Conservation (phyloP, 305 asterid species). For the Fraxinus greggii region DNA sequence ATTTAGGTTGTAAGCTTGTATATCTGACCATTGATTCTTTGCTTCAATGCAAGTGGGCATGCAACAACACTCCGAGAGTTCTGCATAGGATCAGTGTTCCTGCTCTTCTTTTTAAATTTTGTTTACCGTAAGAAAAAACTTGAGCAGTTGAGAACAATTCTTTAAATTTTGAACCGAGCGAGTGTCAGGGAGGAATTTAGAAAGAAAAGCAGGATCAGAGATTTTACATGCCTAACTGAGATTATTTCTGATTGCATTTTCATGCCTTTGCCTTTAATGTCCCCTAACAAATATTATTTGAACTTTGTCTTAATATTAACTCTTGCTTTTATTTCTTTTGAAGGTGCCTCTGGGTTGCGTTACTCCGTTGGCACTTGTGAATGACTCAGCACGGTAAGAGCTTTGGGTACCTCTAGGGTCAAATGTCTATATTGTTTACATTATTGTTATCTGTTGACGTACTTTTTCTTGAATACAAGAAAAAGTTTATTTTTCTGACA, state of each 20-base stretch:
- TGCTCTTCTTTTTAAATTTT: background rate
- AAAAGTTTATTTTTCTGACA: slow-evolving; percentile 7
- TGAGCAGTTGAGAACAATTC: background rate
- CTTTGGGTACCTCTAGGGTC: slow-evolving; percentile 8
- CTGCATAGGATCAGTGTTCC: background rate
- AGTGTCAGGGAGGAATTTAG: background rate
- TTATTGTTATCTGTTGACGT: background rate
- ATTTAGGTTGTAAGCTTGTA: background rate
- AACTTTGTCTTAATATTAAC: slow-evolving; percentile 15
- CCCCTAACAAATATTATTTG: background rate
- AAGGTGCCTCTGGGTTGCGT: slow-evolving; percentile 90
- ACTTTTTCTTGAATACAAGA: background rate
- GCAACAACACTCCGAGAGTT: background rate
- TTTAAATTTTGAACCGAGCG: background rate
- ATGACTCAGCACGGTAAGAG: slow-evolving; percentile 78
- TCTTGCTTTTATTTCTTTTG: slow-evolving; percentile 26
- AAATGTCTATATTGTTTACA: background rate
- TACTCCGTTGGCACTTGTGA: slow-evolving; percentile 89
- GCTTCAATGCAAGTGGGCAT: background rate
- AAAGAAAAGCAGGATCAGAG: background rate
- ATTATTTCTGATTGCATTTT: background rate
- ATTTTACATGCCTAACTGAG: background rate
- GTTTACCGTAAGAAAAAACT: background rate
- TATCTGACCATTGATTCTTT: background rate
- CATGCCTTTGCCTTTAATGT: slow-evolving; percentile 1